Evolutionary conservation across 2,329 filamentous ascomycete species (phyloP).

Genomic region (Penicillium sp.): DNA sequence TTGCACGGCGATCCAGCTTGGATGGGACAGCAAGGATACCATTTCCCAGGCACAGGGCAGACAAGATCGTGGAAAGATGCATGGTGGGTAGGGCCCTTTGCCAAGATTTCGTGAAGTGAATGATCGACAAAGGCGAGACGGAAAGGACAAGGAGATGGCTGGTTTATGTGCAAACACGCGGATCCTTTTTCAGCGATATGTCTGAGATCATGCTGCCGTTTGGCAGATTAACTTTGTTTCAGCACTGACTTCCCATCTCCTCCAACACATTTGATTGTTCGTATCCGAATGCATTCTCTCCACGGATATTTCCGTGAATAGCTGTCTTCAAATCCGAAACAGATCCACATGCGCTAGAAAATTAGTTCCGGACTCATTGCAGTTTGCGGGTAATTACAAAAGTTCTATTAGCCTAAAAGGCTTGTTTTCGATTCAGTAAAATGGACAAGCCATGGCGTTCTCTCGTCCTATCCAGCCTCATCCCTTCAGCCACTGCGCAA

Average conservation of each 20-base stretch:
- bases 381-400: neutral
- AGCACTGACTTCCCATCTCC: no score
- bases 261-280: no score
- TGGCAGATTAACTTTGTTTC: no score
- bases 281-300: neutral
- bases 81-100: constrained; percentile 5
- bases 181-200: no score
- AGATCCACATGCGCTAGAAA: neutral
- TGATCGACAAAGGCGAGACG: neutral
- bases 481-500: neutral
- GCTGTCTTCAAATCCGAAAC: neutral
- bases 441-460: neutral
- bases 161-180: neutral
- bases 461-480: neutral
- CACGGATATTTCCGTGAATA: neutral
- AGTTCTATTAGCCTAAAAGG: neutral
- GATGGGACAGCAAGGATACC: constrained; percentile 5
- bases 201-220: no score
- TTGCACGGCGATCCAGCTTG: constrained; percentile 14
- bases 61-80: constrained; percentile 12
- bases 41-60: constrained; percentile 13
- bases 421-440: neutral
- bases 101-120: neutral
- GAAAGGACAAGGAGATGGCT: neutral
- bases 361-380: neutral